A percentile compares a stretch with the other conserved stretches of the same genome.
phyloP scores from a whole-genome alignment of 2,329 filamentous ascomycete genomes.

The Penicillium sp. region DNA sequence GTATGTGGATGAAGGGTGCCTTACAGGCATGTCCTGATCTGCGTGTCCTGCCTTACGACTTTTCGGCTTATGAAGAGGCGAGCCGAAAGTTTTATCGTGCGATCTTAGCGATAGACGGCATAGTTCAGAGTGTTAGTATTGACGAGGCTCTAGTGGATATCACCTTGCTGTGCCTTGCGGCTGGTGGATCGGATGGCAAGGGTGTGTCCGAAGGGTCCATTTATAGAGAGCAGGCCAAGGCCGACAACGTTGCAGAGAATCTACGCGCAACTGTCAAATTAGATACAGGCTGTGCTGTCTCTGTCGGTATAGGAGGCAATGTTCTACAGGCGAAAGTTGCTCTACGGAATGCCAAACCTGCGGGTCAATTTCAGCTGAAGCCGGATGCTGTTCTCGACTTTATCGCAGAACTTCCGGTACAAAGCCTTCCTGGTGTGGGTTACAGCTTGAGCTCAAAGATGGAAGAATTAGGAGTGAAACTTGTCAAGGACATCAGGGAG shows the following conservation, averaged over 20 bases:
- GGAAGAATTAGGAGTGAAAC: conserved; percentile 80
- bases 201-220: conserved; percentile 70
- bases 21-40: conserved; percentile 81
- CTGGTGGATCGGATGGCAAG: conserved; percentile 68
- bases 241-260: conserved; percentile 69
- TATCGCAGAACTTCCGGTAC: conserved; percentile 76
- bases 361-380: conserved; percentile 86
- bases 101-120: conserved; percentile 76
- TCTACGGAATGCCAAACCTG: conserved; percentile 88
- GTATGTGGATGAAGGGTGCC: conserved; percentile 99
- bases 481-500: conserved; percentile 81
- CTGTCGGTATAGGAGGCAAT: conserved; percentile 88
- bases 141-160: conserved; percentile 93
- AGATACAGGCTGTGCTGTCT: conserved; percentile 84
- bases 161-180: conserved; percentile 69
- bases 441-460: conserved; percentile 86
- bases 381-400: conserved; percentile 79
- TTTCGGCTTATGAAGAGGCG: conserved; percentile 89
- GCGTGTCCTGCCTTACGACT: conserved; percentile 93
- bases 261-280: conserved; percentile 73
- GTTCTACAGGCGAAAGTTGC: conserved; percentile 91
- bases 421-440: conserved; percentile 88
- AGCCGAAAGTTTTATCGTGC: conserved; percentile 86
- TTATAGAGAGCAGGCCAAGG: conserved; percentile 78
- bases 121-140: conserved; percentile 95